These are phyloP conservation scores for Rubia tinctorum DNA, from an alignment of 305 asterid species.

Conservation along the genomic window DNA sequence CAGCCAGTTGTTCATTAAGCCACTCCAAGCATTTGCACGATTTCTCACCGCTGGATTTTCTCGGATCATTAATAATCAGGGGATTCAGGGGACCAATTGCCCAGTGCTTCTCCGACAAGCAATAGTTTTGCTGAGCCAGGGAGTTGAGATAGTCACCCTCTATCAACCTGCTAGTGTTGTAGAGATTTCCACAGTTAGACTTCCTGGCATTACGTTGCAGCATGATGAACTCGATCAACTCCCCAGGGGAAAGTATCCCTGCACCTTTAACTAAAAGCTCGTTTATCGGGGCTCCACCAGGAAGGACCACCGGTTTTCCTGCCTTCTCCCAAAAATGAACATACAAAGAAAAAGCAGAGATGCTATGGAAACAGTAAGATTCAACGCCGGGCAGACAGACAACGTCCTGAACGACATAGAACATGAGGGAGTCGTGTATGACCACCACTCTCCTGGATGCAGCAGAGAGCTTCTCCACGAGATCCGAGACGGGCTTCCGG, in stretches of 20 bases:
- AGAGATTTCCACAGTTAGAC: neutral
- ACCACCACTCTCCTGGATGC: neutral
- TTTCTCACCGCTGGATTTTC: neutral
- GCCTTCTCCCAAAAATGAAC: neutral
- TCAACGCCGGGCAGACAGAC: neutral
- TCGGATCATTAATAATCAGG: neutral
- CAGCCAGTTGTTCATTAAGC: neutral
- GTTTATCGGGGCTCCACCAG: neutral
- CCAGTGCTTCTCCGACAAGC: neutral
- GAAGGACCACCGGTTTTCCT: neutral
- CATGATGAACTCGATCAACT: neutral
- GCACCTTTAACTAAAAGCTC: neutral
- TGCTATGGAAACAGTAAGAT: neutral
- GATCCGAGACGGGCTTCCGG: neutral
- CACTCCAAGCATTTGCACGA: neutral
- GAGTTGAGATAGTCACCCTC: neutral
- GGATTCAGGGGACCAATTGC: neutral
- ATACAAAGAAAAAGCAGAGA: neutral
- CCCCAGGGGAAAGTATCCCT: neutral
- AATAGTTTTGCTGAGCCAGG: neutral
- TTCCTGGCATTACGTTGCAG: neutral
- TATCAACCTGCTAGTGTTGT: neutral
- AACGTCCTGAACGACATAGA: neutral
- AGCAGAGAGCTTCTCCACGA: neutral
- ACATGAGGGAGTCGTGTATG: neutral